These are phyloP conservation scores for Aspergillus sclerotialis DNA, from an alignment of 2,329 filamentous ascomycete genomes.

Conservation along the genomic window DNA sequence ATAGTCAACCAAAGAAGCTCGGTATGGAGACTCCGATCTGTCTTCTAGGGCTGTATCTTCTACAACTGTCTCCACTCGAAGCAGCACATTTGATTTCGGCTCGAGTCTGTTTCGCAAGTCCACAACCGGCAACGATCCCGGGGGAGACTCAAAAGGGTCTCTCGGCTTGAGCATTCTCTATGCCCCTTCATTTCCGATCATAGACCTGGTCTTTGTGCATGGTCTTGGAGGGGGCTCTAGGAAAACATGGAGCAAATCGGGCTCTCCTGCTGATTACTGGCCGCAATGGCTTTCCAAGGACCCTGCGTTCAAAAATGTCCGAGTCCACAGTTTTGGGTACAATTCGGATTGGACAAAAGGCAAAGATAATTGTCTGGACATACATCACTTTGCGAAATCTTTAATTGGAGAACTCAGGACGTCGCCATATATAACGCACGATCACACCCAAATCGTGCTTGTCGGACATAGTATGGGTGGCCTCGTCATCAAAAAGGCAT, in stretches of 20 bases:
- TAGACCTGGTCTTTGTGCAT: conserved; percentile 21
- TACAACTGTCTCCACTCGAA: neutral
- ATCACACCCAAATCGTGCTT: conserved; percentile 30
- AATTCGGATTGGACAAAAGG: conserved; percentile 9
- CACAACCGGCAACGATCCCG: neutral
- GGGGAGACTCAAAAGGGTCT: neutral
- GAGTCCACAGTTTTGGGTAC: conserved; percentile 23
- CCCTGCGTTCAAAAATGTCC: conserved; percentile 9
- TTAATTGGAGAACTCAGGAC: conserved; percentile 14
- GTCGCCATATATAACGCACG: conserved; percentile 9
- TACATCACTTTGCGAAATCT: conserved; percentile 21
- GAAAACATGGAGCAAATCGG: conserved; percentile 35
- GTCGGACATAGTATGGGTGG: conserved; percentile 45
- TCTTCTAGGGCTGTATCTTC: neutral
- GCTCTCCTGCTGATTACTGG: conserved; percentile 31
- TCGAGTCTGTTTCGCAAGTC: neutral
- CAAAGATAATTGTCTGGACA: conserved; percentile 2
- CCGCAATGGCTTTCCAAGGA: conserved; percentile 35
- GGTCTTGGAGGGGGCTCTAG: conserved; percentile 16
- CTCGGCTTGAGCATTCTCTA: conserved; percentile 11
- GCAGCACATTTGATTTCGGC: neutral
- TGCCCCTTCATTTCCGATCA: conserved; percentile 2
- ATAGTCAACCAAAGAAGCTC: neutral
- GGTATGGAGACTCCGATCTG: neutral
- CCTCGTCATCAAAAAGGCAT: conserved; percentile 25